phyloP scores from a whole-genome alignment of 345 rosid genomes.

The Linum tenue region DNA sequence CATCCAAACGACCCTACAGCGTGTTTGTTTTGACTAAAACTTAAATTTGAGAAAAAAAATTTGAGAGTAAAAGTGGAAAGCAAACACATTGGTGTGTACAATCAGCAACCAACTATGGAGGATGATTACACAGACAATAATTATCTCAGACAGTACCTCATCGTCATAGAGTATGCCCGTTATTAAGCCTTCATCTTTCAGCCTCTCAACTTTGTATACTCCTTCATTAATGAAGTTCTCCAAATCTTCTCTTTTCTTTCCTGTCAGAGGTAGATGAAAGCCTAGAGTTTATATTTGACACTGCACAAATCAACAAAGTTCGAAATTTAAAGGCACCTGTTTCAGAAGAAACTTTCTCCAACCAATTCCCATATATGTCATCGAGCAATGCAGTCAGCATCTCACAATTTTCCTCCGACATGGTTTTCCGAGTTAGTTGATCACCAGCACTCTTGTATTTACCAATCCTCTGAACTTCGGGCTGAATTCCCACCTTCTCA shows the following conservation, averaged over 20 bases:
- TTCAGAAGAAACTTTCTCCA: conserved; percentile 64
- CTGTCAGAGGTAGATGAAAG: conserved; percentile 36
- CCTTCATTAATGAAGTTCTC: conserved; percentile 83
- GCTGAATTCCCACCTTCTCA: conserved; percentile 85
- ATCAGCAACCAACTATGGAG: neutral
- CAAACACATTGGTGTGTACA: neutral
- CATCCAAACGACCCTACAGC: too few relatives aligned
- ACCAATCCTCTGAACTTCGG: conserved; percentile 86
- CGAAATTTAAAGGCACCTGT: conserved; percentile 47
- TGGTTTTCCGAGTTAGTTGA: conserved; percentile 64
- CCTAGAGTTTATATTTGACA: conserved; percentile 17
- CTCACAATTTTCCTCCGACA: conserved; percentile 91
- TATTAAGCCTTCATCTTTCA: conserved; percentile 84
- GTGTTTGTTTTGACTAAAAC: too few relatives aligned
- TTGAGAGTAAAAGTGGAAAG: too few relatives aligned
- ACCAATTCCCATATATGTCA: conserved; percentile 86
- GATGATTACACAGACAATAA: neutral
- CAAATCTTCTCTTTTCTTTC: conserved; percentile 69
- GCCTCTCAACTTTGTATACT: conserved; percentile 69
- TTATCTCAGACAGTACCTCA: conserved; percentile 43
- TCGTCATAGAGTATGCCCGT: conserved; percentile 73
- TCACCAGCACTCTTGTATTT: conserved; percentile 97
- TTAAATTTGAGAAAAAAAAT: too few relatives aligned
- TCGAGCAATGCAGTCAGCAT: conserved; percentile 87
- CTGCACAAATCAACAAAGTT: conserved; percentile 14